Percentiles rank a stretch among this genome's conserved stretches.
phyloP scores from a whole-genome alignment of 768 basidiomycete species.

The Auriscalpium vulgare region DNA sequence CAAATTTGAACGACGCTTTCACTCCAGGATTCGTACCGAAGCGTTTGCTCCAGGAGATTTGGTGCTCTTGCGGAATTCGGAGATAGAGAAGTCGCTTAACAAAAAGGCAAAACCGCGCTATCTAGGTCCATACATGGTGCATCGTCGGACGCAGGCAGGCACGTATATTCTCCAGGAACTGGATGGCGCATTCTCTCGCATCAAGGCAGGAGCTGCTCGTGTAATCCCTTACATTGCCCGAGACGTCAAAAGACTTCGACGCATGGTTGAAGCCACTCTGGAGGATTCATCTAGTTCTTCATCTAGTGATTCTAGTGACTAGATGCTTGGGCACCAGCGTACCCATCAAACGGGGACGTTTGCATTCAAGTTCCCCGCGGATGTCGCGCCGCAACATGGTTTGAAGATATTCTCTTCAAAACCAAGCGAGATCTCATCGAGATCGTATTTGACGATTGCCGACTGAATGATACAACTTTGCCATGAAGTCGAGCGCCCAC shows the following conservation, averaged over 20 bases:
- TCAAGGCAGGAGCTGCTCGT: constrained; percentile 8
- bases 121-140: constrained; percentile 29
- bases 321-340: too few species aligned
- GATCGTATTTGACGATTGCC: too few species aligned
- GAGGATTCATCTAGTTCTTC: too few species aligned
- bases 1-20: constrained; percentile 20
- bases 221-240: constrained; percentile 1
- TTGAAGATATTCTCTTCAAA: too few species aligned
- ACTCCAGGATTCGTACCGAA: constrained; percentile 14
- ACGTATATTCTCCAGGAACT: constrained; percentile 14
- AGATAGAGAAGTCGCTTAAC: constrained; percentile 21
- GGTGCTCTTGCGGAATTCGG: constrained; percentile 28
- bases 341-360: too few species aligned
- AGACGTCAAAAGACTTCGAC: neutral
- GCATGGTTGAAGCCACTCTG: too few species aligned
- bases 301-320: too few species aligned
- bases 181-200: constrained; percentile 9
- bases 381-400: too few species aligned
- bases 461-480: too few species aligned
- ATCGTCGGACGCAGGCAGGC: constrained; percentile 16
- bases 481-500: too few species aligned
- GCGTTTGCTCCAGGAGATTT: constrained; percentile 25
- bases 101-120: constrained; percentile 27
- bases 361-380: too few species aligned
- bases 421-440: too few species aligned